These are phyloP conservation scores for Aspergillus nomiae DNA, from an alignment of 2,329 filamentous ascomycete genomes.

Conservation along the genomic window DNA sequence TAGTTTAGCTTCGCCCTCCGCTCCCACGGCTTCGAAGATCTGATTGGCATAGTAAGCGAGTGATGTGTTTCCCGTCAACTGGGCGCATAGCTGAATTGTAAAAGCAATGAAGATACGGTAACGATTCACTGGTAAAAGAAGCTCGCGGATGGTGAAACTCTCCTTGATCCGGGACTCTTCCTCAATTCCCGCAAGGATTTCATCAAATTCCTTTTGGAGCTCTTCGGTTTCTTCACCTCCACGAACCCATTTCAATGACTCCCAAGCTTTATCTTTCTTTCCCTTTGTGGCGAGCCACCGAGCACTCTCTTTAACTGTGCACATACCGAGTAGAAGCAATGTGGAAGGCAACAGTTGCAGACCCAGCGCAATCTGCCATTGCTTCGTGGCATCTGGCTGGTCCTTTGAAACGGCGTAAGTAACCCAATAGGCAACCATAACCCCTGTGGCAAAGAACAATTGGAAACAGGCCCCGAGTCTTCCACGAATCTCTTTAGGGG, in stretches of 20 bases:
- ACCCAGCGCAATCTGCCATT: slow-evolving; percentile 55
- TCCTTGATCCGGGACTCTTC: slow-evolving; percentile 51
- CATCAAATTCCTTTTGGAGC: slow-evolving; percentile 37
- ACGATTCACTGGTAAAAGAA: slow-evolving; percentile 50
- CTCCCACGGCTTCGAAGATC: slow-evolving; percentile 54
- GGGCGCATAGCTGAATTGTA: slow-evolving; percentile 53
- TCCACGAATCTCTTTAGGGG: slow-evolving; percentile 44
- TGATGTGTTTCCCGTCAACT: slow-evolving; percentile 55
- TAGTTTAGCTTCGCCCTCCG: slow-evolving; percentile 49
- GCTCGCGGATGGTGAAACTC: slow-evolving; percentile 51
- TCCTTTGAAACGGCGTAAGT: slow-evolving; percentile 51
- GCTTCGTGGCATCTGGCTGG: slow-evolving; percentile 40
- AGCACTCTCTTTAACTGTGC: slow-evolving; percentile 52
- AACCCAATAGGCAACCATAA: slow-evolving; percentile 48
- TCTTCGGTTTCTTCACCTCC: slow-evolving; percentile 46
- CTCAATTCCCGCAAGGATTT: slow-evolving; percentile 48
- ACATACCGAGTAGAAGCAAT: slow-evolving; percentile 52
- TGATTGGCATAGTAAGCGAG: slow-evolving; percentile 57
- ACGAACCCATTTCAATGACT: slow-evolving; percentile 55
- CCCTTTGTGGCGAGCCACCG: slow-evolving; percentile 53
- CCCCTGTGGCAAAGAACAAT: slow-evolving; percentile 41
- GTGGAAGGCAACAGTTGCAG: slow-evolving; percentile 53
- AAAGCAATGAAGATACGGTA: slow-evolving; percentile 53
- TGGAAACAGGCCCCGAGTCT: slow-evolving; percentile 43
- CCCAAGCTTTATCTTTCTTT: slow-evolving; percentile 48